Conservation (phyloP, 2,329 filamentous ascomycete species). For the Coniochaeta sp. region DNA sequence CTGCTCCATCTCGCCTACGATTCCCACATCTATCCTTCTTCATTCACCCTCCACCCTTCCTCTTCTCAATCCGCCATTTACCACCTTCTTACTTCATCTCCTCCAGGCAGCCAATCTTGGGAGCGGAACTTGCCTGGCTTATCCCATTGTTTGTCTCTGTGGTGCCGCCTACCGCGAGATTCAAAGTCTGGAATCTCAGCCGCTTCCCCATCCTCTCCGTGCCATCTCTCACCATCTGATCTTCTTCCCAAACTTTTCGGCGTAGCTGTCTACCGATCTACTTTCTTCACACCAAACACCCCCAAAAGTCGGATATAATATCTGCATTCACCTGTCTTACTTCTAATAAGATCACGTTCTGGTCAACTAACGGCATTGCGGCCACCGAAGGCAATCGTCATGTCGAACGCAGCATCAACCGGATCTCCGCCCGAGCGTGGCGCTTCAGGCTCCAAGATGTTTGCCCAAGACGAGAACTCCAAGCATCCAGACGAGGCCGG, state of each 20-base stretch:
- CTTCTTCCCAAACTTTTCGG: neutral
- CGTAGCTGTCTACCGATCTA: conserved; percentile 1
- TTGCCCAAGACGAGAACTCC: conserved; percentile 27
- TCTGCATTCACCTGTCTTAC: conserved; percentile 8
- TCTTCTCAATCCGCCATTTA: neutral
- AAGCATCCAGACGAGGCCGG: conserved; percentile 28
- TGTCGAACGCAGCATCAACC: conserved; percentile 31
- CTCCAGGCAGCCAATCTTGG: conserved; percentile 4
- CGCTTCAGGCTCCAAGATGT: conserved; percentile 21
- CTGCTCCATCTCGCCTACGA: conserved; percentile 8
- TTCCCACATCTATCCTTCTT: conserved; percentile 5
- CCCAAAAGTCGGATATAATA: neutral
- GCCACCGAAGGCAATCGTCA: conserved; percentile 16
- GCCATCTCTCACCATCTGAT: neutral
- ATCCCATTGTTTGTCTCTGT: neutral
- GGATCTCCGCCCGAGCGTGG: conserved; percentile 34
- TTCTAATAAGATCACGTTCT: conserved; percentile 13
- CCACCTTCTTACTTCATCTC: conserved; percentile 2
- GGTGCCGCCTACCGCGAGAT: neutral
- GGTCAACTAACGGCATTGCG: neutral
- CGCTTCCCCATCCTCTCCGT: neutral
- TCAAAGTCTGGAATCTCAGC: conserved; percentile 2
- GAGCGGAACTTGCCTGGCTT: conserved; percentile 3
- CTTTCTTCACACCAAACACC: conserved; percentile 3
- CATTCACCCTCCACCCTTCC: conserved; percentile 1